Conservation (phyloP, 2,329 filamentous ascomycete genomes). For the Aureobasidium namibiae region DNA sequence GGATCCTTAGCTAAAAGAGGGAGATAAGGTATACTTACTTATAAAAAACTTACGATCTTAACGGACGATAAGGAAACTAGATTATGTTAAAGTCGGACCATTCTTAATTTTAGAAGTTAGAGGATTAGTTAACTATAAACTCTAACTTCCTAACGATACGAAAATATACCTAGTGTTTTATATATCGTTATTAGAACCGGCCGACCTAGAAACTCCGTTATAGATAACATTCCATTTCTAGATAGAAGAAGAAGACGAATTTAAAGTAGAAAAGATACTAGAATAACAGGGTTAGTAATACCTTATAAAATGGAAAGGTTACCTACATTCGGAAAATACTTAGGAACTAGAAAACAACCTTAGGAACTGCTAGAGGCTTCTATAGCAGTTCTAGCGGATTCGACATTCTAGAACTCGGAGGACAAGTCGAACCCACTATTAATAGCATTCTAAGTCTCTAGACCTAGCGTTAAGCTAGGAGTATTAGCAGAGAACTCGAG, state of each 20-base stretch:
- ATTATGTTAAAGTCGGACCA: constrained; percentile 16
- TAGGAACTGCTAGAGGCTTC: background rate
- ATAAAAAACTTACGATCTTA: constrained; percentile 14
- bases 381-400: background rate
- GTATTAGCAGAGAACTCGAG: background rate
- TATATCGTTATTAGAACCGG: constrained; percentile 3
- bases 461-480: background rate
- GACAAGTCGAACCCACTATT: background rate
- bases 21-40: constrained; percentile 18
- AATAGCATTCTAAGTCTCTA: background rate
- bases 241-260: background rate
- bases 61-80: constrained; percentile 15
- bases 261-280: background rate
- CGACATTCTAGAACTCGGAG: background rate
- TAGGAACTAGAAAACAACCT: background rate
- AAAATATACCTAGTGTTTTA: background rate
- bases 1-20: constrained; percentile 15
- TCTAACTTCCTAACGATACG: background rate
- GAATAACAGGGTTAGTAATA: constrained; percentile 4
- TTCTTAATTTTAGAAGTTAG: constrained; percentile 15
- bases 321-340: background rate
- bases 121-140: constrained; percentile 7
- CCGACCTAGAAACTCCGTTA: constrained; percentile 1
- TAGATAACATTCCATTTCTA: constrained; percentile 7
- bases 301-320: constrained; percentile 7